A percentile compares a stretch with the other conserved stretches of the same genome.
Evolutionary conservation across 2,329 filamentous ascomycete species (phyloP).

Genomic region (Sporothrix brasiliensis): DNA sequence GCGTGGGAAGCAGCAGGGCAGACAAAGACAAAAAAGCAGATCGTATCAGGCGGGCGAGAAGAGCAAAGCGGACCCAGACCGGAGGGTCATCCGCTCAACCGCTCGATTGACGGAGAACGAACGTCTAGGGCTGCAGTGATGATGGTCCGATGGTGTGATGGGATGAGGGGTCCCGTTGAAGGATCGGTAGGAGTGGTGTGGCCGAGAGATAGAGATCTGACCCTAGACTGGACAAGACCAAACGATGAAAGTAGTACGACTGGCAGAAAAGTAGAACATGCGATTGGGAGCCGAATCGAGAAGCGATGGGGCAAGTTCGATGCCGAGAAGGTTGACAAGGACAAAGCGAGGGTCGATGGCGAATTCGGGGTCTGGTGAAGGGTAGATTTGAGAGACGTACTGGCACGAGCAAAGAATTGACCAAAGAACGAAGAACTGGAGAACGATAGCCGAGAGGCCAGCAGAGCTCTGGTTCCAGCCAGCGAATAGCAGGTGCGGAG

Average conservation of each 20-base stretch:
- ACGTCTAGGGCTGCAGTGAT: background rate
- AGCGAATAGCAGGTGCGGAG: conserved; percentile 21
- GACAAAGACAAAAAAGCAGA: background rate
- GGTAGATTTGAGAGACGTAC: conserved; percentile 8
- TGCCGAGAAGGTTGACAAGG: background rate
- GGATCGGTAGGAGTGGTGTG: conserved; percentile 5
- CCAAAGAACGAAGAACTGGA: background rate
- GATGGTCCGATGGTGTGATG: conserved; percentile 7
- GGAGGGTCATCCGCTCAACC: background rate
- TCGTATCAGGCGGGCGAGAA: background rate
- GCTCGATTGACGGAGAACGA: background rate
- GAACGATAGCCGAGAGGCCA: conserved; percentile 17
- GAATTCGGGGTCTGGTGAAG: background rate
- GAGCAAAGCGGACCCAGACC: background rate
- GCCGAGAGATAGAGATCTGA: conserved; percentile 1
- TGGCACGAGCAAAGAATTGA: background rate
- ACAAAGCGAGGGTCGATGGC: background rate
- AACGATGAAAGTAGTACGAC: background rate
- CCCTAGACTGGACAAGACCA: background rate
- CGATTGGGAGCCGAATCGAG: background rate
- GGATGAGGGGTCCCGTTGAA: background rate
- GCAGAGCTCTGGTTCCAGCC: background rate
- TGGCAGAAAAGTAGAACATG: conserved; percentile 1
- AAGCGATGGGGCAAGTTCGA: background rate
- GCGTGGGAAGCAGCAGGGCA: background rate